Evolutionary conservation across 2,329 filamentous ascomycete genomes (phyloP), one percentile per base, ranked within the genome.

Genomic region (Xylaria sp.): DNA sequence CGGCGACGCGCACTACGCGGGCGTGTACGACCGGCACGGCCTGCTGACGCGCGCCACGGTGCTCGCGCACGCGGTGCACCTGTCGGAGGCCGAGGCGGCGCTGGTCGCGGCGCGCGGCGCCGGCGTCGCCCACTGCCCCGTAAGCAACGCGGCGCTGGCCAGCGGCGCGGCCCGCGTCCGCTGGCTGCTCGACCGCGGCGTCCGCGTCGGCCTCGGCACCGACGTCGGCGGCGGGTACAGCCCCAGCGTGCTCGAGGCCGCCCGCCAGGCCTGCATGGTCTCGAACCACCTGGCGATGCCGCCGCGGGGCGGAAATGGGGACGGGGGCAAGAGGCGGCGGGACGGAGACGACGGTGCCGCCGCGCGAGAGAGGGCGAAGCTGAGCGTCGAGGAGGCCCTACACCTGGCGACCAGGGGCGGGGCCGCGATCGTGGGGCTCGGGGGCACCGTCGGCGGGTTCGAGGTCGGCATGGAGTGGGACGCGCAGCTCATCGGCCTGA

Each of bases 151-250:
- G 5, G 86, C 90, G 0, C 78, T 99, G 44, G 90, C 90, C 1
- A 91, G 86, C 24, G 94, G 94, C 0, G 81, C 87, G 44, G 90
- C 90, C 7, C 85, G 84, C 3, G 87, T 99, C 1, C 80, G 93
- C 17, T 82, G 82, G 72, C 70, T 96, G 63, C 78, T 96, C 48
- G 82, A 91, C 19, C 80, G 81, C 48, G 91, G 90, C 0, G 80
- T 97, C 42, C 85, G 83, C 0, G 86, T 97, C 5, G 93, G 94
- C 0, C 75, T 99, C 0, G 94, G 94, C 0, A 97, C 93, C 0
- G 94, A 99, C 71, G 86, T 97, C 53, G 90, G 85, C 63, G 94
- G 93, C 2, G 94, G 93, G 0, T 97, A 93, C 70, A 90, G 85
- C 48, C 81, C 90, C 0, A 90, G 85, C 58, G 82, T 97, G 8